Percentiles rank a stretch among this genome's conserved stretches.
Evolutionary conservation across 2,329 filamentous ascomycete genomes (phyloP).

Genomic region (Hysterium pulicare): DNA sequence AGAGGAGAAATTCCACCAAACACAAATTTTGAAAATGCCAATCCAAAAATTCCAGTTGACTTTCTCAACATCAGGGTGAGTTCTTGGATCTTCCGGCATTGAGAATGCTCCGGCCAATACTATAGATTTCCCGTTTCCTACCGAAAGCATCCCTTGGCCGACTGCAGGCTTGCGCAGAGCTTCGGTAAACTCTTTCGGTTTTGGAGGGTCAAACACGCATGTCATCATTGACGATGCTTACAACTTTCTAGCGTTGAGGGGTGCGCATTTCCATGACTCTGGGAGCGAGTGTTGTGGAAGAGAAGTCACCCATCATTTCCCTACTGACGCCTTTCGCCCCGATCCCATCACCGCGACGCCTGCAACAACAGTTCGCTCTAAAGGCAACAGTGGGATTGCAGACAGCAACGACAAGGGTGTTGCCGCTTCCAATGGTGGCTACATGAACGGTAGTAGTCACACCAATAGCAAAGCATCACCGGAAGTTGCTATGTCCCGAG

Average conservation of each 20-base stretch:
- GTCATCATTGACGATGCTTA: slow-evolving; percentile 3
- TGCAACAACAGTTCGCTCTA: no score
- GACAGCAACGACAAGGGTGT: no score
- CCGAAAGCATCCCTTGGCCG: neutral
- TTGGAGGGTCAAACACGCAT: slow-evolving; percentile 8
- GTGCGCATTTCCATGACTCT: neutral
- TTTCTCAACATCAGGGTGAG: no score
- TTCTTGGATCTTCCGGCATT: no score
- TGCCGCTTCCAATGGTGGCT: neutral
- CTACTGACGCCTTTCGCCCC: no score
- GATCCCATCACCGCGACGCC: no score
- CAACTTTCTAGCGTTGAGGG: neutral
- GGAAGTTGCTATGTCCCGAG: no score
- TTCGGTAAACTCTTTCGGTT: slow-evolving; percentile 8
- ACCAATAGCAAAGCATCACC: no score
- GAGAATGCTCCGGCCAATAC: neutral
- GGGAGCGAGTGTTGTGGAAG: no score
- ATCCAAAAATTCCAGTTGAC: neutral
- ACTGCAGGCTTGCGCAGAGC: neutral
- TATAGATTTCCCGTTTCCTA: neutral
- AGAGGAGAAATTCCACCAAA: slow-evolving; percentile 11
- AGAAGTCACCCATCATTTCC: no score
- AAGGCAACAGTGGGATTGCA: no score
- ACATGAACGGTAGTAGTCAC: neutral
- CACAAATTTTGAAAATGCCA: slow-evolving; percentile 9